Evolutionary conservation across 2,329 filamentous ascomycete species (phyloP).

Genomic region (Emmonsiellopsis sp.): DNA sequence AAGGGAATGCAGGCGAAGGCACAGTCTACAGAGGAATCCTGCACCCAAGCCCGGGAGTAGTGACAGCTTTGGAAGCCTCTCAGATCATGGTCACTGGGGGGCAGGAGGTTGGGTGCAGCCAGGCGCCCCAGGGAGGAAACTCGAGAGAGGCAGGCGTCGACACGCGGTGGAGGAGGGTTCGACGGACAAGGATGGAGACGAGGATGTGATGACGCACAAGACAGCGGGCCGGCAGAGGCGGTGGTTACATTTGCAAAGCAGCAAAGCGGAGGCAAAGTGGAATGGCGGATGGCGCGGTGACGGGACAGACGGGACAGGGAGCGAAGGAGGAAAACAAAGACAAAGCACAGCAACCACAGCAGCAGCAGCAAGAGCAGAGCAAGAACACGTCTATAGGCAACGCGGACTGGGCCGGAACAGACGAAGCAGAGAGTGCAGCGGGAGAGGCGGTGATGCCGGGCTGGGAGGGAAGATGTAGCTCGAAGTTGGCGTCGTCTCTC

Average conservation of each 20-base stretch:
- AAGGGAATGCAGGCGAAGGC: not conserved
- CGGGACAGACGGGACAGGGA: not conserved
- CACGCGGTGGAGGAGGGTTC: too few relatives aligned
- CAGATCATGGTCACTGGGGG: not conserved
- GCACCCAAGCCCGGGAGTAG: too few relatives aligned
- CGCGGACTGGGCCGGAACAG: too few relatives aligned
- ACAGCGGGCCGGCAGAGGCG: too few relatives aligned
- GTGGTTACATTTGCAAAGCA: too few relatives aligned
- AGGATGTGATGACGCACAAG: not conserved
- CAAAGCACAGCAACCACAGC: not conserved
- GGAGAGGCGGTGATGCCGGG: not conserved
- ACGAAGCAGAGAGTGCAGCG: too few relatives aligned
- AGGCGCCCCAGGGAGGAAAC: not conserved
- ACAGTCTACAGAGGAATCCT: too few relatives aligned
- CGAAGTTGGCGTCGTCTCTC: not conserved
- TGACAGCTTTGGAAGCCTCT: too few relatives aligned
- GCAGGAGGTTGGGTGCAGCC: not conserved
- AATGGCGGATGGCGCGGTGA: not conserved
- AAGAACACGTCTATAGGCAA: not conserved
- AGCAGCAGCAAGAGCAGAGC: not conserved
- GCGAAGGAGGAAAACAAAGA: not conserved
- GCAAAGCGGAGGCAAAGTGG: slow-evolving; percentile 5
- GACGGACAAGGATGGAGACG: too few relatives aligned
- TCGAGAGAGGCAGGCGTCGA: too few relatives aligned
- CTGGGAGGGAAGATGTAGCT: not conserved